Evolutionary conservation across 2,329 filamentous ascomycete species (phyloP).

Genomic region (Ilyonectria robusta): DNA sequence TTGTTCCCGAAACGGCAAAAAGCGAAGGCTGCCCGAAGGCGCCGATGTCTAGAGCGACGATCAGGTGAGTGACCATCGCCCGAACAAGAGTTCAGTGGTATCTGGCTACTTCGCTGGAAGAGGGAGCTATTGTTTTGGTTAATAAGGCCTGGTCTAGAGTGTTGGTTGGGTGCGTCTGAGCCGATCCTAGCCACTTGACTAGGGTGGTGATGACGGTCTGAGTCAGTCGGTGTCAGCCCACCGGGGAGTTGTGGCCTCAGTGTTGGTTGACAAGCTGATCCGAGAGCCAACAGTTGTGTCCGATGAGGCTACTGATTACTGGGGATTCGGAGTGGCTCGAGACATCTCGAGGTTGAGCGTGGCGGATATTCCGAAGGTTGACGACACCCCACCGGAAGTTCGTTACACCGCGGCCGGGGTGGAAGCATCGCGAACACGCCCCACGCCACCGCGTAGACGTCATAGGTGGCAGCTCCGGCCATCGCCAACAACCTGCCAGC

Average conservation of each 20-base stretch:
- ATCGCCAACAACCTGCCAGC: slow-evolving; percentile 33
- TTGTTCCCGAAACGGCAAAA: slow-evolving; percentile 18
- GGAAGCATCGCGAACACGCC: slow-evolving; percentile 22
- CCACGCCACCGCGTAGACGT: slow-evolving; percentile 43
- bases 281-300: neutral
- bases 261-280: neutral
- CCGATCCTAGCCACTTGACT: neutral
- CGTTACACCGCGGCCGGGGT: slow-evolving; percentile 31
- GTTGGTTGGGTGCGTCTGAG: neutral
- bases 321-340: neutral
- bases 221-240: neutral
- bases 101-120: slow-evolving; percentile 20
- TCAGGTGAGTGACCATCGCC: neutral
- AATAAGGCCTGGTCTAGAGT: neutral
- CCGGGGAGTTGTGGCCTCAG: neutral
- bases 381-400: slow-evolving; percentile 29
- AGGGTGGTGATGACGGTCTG: neutral
- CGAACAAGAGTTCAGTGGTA: neutral
- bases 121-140: neutral
- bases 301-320: neutral
- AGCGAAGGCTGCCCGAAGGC: slow-evolving; percentile 18
- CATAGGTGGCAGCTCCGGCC: slow-evolving; percentile 37
- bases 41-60: neutral
- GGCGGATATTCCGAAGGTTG: neutral
- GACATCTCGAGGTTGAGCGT: neutral